phyloP scores from a whole-genome alignment of 139 green algal species.

The Tetraselmis chui region DNA sequence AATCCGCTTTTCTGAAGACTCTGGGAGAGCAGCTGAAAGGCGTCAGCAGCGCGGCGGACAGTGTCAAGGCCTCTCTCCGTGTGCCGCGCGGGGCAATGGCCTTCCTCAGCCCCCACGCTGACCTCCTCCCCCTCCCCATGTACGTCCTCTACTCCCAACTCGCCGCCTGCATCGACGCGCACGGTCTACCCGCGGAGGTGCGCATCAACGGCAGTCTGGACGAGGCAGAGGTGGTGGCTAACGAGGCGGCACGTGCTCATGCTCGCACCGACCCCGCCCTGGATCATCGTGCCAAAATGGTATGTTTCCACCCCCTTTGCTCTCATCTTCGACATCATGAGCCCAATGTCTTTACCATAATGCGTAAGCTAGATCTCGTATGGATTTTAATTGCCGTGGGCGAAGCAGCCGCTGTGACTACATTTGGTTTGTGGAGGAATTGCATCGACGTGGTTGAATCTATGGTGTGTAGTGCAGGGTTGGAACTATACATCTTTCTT shows the following conservation, averaged over 20 bases:
- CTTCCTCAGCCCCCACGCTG: conserved; percentile 21
- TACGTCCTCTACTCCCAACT: conserved; percentile 64
- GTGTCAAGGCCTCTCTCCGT: conserved; percentile 4
- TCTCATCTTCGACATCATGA: no score
- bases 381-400: no score
- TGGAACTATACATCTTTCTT: no score
- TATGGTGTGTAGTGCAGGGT: no score
- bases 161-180: conserved; percentile 27
- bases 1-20: conserved; percentile 7
- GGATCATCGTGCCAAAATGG: neutral
- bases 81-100: conserved; percentile 3
- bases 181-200: conserved; percentile 33
- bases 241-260: neutral
- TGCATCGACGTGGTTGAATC: no score
- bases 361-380: no score
- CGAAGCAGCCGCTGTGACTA: no score
- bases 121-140: conserved; percentile 48
- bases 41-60: conserved; percentile 38
- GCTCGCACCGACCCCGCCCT: neutral
- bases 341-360: no score
- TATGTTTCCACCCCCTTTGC: no score
- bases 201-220: conserved; percentile 33
- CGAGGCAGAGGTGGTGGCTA: conserved; percentile 3
- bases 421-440: no score
- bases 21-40: conserved; percentile 38